These are phyloP conservation scores for Collybiopsis luxurians DNA, from an alignment of 768 basidiomycete genomes.

Conservation along the genomic window DNA sequence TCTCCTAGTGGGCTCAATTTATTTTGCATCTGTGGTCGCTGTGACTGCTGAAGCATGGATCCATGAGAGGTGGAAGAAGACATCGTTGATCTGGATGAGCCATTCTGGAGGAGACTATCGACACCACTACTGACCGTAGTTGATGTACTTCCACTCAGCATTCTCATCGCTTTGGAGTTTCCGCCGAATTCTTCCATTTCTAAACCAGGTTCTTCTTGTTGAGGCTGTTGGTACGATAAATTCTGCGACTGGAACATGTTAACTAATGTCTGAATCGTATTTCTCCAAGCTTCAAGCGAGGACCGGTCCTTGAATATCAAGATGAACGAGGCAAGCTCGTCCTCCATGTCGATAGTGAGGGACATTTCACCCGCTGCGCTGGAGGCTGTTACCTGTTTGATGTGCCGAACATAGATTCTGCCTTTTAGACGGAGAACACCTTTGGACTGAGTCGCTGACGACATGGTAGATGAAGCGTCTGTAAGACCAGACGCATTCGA, in stretches of 20 bases:
- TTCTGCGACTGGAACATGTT: conserved; percentile 62
- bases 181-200: conserved; percentile 79
- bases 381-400: conserved; percentile 83
- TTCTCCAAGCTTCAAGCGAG: conserved; percentile 88
- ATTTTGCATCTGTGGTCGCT: conserved; percentile 29
- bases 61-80: conserved; percentile 76
- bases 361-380: conserved; percentile 82
- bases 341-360: conserved; percentile 97
- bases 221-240: conserved; percentile 26
- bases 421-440: conserved; percentile 91
- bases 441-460: conserved; percentile 37
- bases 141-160: conserved; percentile 74
- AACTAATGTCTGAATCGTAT: conserved; percentile 78
- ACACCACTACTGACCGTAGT: conserved; percentile 60
- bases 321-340: conserved; percentile 95
- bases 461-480: conserved; percentile 44
- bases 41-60: conserved; percentile 39
- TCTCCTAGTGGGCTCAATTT: conserved; percentile 70
- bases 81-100: conserved; percentile 63
- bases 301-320: conserved; percentile 90
- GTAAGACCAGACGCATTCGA: conserved; percentile 58
- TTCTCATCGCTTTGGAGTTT: conserved; percentile 71
- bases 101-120: conserved; percentile 64
- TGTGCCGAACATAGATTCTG: conserved; percentile 92
- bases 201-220: conserved; percentile 33